Base-by-base conservation (phyloP, 2,329 filamentous ascomycete species). In the Diplodia mutila region DNA sequence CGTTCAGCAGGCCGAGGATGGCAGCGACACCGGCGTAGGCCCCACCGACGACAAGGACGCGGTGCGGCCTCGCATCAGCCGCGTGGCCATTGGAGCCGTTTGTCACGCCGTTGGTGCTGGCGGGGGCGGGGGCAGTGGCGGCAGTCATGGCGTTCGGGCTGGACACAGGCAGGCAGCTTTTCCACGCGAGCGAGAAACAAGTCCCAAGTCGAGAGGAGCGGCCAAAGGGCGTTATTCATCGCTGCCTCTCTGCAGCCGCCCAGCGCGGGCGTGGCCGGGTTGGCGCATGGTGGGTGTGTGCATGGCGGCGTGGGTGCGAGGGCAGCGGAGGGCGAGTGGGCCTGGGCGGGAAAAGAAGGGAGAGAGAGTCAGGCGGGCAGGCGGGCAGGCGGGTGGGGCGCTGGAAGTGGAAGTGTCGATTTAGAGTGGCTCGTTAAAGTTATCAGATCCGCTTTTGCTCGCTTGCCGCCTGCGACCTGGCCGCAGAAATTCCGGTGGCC, bases 1-100 rank as follows among this genome's bases (percentile, higher is more conserved):
- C 82, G 74, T 92, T 89, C 23, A 90, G 79, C 7, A 94, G 83
- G 74, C 91, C 90, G 71, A 91, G 79, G 6, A 87, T 86, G 1
- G 87, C 84, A 14, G 89, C 85, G 5, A 93, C 83, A 39, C 91
- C 91, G n/a, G 84, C 86, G 73, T 93, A 93, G 48, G 89, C 90
- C 70, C 89, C 90, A 46, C 91, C 91, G 37, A 90, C 84, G 66
- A 93, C 82, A 46, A 93, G 82, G 12, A 93, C 83, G 49, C 59
- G 54, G 37, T 53, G 65, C 46, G 55, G 55, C 23, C 11, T 8
- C 27, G 3, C n/a, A n/a, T 49, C 25, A 12, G 42, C 27, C 37
- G 52, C 64, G 42, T 49, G 42, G 53, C 53, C 29, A 29, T 29
- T 29, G 29, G 29, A 29, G 3, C 32, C 52, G 52, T 66, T 32